Percentiles rank a stretch among this genome's conserved stretches.
phyloP scores from a whole-genome alignment of 2,329 filamentous ascomycete species.

The Sarocladium kiliense region DNA sequence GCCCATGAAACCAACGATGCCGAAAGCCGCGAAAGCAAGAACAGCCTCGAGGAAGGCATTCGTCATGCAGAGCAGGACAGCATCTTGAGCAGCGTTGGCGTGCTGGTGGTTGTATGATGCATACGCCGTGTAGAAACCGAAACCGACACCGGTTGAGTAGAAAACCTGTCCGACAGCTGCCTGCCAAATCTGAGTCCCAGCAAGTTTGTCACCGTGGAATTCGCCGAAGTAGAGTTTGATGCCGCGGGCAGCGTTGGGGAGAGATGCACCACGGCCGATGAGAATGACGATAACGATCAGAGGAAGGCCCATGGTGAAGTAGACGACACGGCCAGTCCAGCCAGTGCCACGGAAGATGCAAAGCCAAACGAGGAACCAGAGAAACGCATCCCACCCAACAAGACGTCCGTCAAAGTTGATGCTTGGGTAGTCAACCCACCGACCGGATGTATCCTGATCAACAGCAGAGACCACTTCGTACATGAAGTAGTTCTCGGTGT shows the following conservation, averaged over 20 bases:
- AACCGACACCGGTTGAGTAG: constrained; percentile 38
- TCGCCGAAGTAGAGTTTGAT: constrained; percentile 31
- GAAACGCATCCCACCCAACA: constrained; percentile 45
- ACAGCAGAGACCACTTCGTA: constrained; percentile 28
- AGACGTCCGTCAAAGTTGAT: constrained; percentile 40
- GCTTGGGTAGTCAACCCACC: constrained; percentile 35
- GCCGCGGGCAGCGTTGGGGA: constrained; percentile 42
- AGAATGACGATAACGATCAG: constrained; percentile 46
- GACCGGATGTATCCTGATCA: constrained; percentile 4
- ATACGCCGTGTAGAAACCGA: constrained; percentile 51
- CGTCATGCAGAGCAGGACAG: constrained; percentile 45
- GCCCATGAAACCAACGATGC: constrained; percentile 40
- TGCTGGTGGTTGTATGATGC: constrained; percentile 49
- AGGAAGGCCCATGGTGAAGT: constrained; percentile 48
- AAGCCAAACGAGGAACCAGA: constrained; percentile 49
- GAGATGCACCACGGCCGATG: constrained; percentile 40
- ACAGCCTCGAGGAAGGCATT: constrained; percentile 49
- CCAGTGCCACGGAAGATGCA: constrained; percentile 49
- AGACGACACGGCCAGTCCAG: constrained; percentile 45
- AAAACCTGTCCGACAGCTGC: constrained; percentile 43
- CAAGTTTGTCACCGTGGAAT: constrained; percentile 36
- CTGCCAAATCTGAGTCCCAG: constrained; percentile 37
- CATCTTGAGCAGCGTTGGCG: constrained; percentile 49
- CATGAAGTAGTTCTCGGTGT: constrained; percentile 34
- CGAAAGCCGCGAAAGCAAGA: constrained; percentile 37